Evolutionary conservation across 2,329 filamentous ascomycete species (phyloP).

Genomic region (Bretziella fagacearum): DNA sequence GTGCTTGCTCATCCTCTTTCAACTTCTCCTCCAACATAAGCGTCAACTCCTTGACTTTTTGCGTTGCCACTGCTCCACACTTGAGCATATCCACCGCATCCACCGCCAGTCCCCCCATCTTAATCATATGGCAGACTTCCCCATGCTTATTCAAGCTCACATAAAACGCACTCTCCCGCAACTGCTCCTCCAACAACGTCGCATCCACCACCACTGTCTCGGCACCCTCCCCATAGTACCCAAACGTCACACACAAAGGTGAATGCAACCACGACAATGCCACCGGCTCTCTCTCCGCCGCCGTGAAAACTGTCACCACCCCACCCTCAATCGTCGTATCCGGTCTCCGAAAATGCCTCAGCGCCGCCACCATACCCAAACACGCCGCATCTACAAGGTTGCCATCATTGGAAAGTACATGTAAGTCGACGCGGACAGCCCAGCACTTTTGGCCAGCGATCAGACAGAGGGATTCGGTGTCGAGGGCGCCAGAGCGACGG

Average conservation of each 20-base stretch:
- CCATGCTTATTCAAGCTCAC: constrained; percentile 80
- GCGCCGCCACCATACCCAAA: constrained; percentile 68
- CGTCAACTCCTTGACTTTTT: constrained; percentile 67
- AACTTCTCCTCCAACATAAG: constrained; percentile 55
- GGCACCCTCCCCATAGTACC: constrained; percentile 54
- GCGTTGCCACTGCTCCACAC: constrained; percentile 56
- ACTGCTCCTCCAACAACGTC: constrained; percentile 57
- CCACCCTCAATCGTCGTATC: constrained; percentile 79
- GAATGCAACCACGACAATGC: constrained; percentile 81
- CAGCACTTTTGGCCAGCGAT: constrained; percentile 83
- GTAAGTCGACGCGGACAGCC: constrained; percentile 77
- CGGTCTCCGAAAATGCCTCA: constrained; percentile 81
- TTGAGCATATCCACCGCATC: constrained; percentile 64
- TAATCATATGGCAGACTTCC: constrained; percentile 80
- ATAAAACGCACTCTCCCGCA: constrained; percentile 55
- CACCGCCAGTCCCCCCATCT: constrained; percentile 68
- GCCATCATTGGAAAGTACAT: constrained; percentile 81
- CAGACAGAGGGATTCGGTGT: constrained; percentile 91
- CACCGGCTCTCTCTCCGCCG: constrained; percentile 76
- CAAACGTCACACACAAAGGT: constrained; percentile 81
- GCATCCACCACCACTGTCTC: constrained; percentile 53
- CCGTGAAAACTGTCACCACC: constrained; percentile 64
- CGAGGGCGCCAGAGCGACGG: constrained; percentile 76
- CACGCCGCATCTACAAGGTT: constrained; percentile 77
- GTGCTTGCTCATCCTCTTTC: constrained; percentile 59